Percentiles rank a stretch among this genome's conserved stretches.
These are phyloP conservation scores for Chlamydomonas schloesseri DNA, from an alignment of 139 green algal genomes.

Conservation along the genomic window DNA sequence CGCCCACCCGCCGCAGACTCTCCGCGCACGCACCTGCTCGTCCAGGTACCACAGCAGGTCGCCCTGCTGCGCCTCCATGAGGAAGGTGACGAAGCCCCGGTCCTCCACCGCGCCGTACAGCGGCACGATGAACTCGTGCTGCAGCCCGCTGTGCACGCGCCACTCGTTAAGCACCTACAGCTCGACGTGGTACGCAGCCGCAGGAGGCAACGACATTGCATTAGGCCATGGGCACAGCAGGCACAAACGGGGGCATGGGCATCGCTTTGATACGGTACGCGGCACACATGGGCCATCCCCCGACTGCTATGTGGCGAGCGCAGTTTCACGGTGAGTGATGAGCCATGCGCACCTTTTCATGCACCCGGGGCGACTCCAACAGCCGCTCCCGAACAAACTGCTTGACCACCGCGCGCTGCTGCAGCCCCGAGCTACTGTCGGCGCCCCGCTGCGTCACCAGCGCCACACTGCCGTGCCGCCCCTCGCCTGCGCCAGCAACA, in stretches of 20 bases:
- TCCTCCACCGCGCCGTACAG: constrained; percentile 26
- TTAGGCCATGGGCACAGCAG: background rate
- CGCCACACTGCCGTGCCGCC: constrained; percentile 1
- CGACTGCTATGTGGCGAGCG: no score
- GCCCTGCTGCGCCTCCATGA: background rate
- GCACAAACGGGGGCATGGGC: no score
- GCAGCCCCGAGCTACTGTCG: background rate
- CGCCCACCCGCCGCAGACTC: background rate
- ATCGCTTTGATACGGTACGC: no score
- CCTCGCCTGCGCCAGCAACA: background rate
- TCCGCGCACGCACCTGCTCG: background rate
- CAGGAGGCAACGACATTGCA: background rate
- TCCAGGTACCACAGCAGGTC: background rate
- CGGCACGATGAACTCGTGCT: constrained; percentile 8
- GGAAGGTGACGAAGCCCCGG: background rate
- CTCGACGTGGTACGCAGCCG: background rate
- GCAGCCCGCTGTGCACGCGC: constrained; percentile 9
- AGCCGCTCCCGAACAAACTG: constrained; percentile 15
- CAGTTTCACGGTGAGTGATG: no score
- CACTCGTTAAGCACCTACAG: constrained; percentile 16
- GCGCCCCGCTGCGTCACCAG: background rate
- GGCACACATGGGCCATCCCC: no score
- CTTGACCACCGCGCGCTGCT: background rate
- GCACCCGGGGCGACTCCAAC: background rate
- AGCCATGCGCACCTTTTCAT: background rate